These are phyloP conservation scores for Heritiera fomes DNA, from an alignment of 345 rosid genomes.

Conservation along the genomic window DNA sequence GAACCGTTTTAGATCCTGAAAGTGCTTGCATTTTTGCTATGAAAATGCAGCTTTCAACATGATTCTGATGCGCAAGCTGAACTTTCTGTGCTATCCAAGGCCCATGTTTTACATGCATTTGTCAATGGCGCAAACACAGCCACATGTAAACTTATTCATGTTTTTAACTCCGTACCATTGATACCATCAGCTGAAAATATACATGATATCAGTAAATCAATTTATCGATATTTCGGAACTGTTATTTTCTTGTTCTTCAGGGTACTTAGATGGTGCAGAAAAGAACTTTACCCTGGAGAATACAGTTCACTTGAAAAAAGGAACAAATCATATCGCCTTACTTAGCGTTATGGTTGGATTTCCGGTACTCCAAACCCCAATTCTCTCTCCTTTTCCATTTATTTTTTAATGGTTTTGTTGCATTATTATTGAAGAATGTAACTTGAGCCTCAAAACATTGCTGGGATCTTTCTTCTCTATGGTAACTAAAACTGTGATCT, in stretches of 20 bases:
- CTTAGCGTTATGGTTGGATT: conserved; percentile 80
- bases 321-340: conserved; percentile 61
- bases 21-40: neutral
- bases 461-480: too few species aligned
- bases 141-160: too few species aligned
- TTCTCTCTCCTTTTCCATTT: neutral
- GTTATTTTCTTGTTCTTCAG: too few species aligned
- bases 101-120: too few species aligned
- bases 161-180: too few species aligned
- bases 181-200: too few species aligned
- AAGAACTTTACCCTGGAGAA: conserved; percentile 33
- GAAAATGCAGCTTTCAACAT: conserved; percentile 44
- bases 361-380: conserved; percentile 48
- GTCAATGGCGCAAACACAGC: too few species aligned
- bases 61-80: conserved; percentile 32
- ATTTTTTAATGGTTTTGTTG: neutral
- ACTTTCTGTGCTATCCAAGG: too few species aligned
- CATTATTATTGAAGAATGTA: neutral
- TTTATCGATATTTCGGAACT: too few species aligned
- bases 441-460: neutral
- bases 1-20: too few species aligned
- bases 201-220: too few species aligned
- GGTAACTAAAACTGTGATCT: neutral
- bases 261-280: conserved; percentile 29
- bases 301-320: conserved; percentile 42